Evolutionary conservation across 148 eudicot species (phyloP).

Genomic region (Oxyria digyna): DNA sequence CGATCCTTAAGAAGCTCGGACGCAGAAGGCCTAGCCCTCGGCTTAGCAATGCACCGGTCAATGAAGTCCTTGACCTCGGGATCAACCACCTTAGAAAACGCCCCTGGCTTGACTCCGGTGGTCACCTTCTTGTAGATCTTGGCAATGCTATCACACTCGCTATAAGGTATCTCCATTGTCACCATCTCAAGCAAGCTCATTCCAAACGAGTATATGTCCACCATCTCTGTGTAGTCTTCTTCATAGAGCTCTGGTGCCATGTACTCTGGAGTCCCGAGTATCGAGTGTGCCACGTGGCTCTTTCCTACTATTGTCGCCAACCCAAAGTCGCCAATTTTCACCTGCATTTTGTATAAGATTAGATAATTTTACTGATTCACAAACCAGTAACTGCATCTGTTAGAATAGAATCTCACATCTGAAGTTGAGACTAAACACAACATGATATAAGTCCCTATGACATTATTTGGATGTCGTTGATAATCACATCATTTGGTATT

Average conservation of each 20-base stretch:
- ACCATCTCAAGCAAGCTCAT: constrained; percentile 81
- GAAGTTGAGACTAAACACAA: too few species aligned
- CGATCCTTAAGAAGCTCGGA: constrained; percentile 61
- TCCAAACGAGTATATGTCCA: constrained; percentile 82
- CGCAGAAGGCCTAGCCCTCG: constrained; percentile 66
- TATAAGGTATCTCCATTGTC: constrained; percentile 71
- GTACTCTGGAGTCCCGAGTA: constrained; percentile 79
- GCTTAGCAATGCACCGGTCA: constrained; percentile 57
- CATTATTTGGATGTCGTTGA: too few species aligned
- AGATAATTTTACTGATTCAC: too few species aligned
- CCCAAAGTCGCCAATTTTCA: constrained; percentile 83
- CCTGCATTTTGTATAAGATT: constrained; percentile 21
- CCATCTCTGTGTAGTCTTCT: constrained; percentile 71
- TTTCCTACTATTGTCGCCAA: constrained; percentile 73
- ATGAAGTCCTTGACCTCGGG: constrained; percentile 58
- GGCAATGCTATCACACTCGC: constrained; percentile 65
- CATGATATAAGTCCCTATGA: too few species aligned
- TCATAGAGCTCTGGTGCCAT: constrained; percentile 93
- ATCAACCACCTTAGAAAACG: constrained; percentile 40
- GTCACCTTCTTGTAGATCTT: constrained; percentile 82
- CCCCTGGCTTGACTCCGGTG: constrained; percentile 46
- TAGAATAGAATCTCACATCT: too few species aligned
- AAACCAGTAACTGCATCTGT: too few species aligned
- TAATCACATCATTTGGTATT: too few species aligned
- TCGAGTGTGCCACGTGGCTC: constrained; percentile 63